Conservation (phyloP, 345 rosid genomes). For the Triadica sebifera region DNA sequence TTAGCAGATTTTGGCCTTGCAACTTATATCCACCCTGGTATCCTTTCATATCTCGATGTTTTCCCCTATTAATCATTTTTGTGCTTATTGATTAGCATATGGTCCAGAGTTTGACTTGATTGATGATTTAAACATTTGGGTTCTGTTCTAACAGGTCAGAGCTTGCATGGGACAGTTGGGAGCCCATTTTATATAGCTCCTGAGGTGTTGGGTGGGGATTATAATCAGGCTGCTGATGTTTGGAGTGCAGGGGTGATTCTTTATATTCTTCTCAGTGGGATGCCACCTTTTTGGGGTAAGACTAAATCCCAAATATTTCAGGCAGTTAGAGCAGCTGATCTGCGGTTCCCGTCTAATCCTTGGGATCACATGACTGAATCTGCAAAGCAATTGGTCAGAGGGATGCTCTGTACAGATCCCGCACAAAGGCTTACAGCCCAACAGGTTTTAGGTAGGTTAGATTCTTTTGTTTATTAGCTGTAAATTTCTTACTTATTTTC, state of each 20-base stretch:
- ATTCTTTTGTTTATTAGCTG: neutral
- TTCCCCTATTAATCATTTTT: neutral
- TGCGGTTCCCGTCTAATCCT: conserved; percentile 55
- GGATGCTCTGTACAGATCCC: conserved; percentile 57
- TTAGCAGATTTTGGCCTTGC: conserved; percentile 77
- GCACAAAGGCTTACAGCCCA: conserved; percentile 45
- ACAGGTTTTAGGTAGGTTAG: conserved; percentile 58
- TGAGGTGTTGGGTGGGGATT: conserved; percentile 60
- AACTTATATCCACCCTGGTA: conserved; percentile 59
- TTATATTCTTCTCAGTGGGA: conserved; percentile 62
- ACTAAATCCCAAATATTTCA: conserved; percentile 66
- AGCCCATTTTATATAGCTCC: conserved; percentile 81
- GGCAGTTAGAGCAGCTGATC: conserved; percentile 60
- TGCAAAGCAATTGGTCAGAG: conserved; percentile 50
- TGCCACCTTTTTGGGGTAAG: conserved; percentile 72
- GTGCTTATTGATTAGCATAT: neutral
- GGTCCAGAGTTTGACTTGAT: neutral
- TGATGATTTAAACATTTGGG: conserved; percentile 9
- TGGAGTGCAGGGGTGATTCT: conserved; percentile 81
- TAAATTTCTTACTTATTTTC: neutral
- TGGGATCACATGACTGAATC: conserved; percentile 56
- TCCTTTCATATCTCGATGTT: conserved; percentile 6
- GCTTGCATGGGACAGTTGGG: conserved; percentile 62
- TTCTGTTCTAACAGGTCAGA: conserved; percentile 44
- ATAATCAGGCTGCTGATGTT: conserved; percentile 67